A percentile compares a stretch with the other conserved stretches of the same genome.
These are phyloP conservation scores for Hortaea werneckii DNA, from an alignment of 2,329 filamentous ascomycete genomes.

Conservation along the genomic window DNA sequence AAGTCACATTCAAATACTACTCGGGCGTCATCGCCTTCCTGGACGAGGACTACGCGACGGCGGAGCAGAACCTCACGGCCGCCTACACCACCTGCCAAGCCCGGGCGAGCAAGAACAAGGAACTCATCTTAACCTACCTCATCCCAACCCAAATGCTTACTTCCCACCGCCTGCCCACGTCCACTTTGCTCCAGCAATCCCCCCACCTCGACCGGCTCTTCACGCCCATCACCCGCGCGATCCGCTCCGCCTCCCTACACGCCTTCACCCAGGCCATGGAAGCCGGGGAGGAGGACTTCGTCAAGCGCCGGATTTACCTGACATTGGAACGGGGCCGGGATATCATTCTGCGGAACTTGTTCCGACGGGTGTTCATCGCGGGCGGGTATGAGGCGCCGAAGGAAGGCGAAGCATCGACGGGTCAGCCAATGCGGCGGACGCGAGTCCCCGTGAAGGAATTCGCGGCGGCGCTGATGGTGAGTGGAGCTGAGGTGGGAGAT, in stretches of 20 bases:
- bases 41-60: constrained; percentile 82
- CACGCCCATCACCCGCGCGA: constrained; percentile 64
- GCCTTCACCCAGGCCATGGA: constrained; percentile 76
- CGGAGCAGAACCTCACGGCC: constrained; percentile 67
- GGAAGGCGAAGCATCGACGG: constrained; percentile 48
- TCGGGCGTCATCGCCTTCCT: constrained; percentile 87
- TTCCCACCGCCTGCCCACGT: constrained; percentile 69
- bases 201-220: constrained; percentile 71
- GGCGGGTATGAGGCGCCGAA: constrained; percentile 74
- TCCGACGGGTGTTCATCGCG: constrained; percentile 80
- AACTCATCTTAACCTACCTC: constrained; percentile 90
- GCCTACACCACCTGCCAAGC: constrained; percentile 72
- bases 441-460: constrained; percentile 79
- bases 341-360: constrained; percentile 79
- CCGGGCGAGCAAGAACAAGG: constrained; percentile 58
- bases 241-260: constrained; percentile 70
- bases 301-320: constrained; percentile 85
- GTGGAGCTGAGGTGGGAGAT: constrained; percentile 39
- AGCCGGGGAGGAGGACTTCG: constrained; percentile 81
- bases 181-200: constrained; percentile 59
- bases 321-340: constrained; percentile 88
- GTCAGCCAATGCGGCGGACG: constrained; percentile 55
- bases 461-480: constrained; percentile 68
- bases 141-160: constrained; percentile 89
- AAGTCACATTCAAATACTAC: constrained; percentile 95